A percentile compares a stretch with the other conserved stretches of the same genome.
These are phyloP conservation scores for Talaromyces stipitatus DNA, from an alignment of 495 filamentous ascomycete species.

Conservation along the genomic window DNA sequence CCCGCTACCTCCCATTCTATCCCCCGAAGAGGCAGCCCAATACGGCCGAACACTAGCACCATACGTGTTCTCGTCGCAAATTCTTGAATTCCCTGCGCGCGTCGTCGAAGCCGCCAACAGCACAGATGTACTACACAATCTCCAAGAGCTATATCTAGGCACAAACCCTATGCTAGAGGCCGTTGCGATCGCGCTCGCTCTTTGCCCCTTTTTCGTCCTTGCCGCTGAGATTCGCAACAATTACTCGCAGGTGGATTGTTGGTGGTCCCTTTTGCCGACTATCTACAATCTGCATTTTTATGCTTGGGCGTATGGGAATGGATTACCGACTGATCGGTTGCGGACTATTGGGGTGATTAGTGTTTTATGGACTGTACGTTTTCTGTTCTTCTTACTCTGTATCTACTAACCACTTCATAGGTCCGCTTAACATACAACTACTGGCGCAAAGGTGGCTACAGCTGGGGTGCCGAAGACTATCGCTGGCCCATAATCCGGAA, in stretches of 20 bases:
- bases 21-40: slow-evolving; percentile 63
- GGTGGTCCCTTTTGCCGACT: slow-evolving; percentile 84
- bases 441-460: slow-evolving; percentile 91
- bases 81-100: slow-evolving; percentile 60
- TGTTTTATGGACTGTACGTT: slow-evolving; percentile 72
- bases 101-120: slow-evolving; percentile 42
- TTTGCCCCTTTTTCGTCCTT: slow-evolving; percentile 63
- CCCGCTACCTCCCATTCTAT: slow-evolving; percentile 57
- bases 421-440: slow-evolving; percentile 89
- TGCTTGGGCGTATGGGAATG: slow-evolving; percentile 66
- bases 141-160: slow-evolving; percentile 63
- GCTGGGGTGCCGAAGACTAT: slow-evolving; percentile 85
- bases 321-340: slow-evolving; percentile 62
- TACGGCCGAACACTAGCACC: slow-evolving; percentile 62
- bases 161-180: slow-evolving; percentile 84
- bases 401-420: slow-evolving; percentile 11
- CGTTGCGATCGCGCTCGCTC: slow-evolving; percentile 58
- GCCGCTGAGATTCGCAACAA: slow-evolving; percentile 80
- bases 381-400: not conserved
- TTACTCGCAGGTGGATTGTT: slow-evolving; percentile 87
- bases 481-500: slow-evolving; percentile 61
- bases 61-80: slow-evolving; percentile 60
- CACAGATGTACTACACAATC: slow-evolving; percentile 40
- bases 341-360: slow-evolving; percentile 68
- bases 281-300: slow-evolving; percentile 85